Base-by-base conservation (phyloP, 306 rosid species). In the Prinsepia uniflora region DNA sequence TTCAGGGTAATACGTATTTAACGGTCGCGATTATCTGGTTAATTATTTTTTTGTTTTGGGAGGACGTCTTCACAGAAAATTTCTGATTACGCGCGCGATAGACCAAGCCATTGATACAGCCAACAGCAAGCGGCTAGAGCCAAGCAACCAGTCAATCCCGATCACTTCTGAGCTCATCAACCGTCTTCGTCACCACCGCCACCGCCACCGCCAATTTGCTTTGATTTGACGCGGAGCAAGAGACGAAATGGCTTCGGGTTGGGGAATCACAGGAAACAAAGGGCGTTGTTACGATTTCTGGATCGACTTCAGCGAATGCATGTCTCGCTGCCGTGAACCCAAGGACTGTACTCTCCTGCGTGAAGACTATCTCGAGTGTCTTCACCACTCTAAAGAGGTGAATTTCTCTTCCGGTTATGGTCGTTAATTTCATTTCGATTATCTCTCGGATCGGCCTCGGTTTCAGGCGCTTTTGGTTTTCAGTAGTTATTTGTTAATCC, bases 211-310 rank as follows among this genome's bases (percentile, higher is more conserved):
- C 43, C 11, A 39, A 59, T 30, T 34, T 15, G 19, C 13, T 20
- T 58, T n/a, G 18, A 59, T 59, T 8, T 10, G 42, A 39, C 44
- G 64, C 64, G 10, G 11, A 4, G 43, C 9, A 43, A 34, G 64
- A 36, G 45, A 57, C 11, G 70, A 19, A 24, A 87, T 95, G 99
- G 97, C 97, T 56, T 95, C 99, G 4, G 99, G 99, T 6, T 95
- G 99, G 97, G 99, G 99, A 82, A 95, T 95, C 58, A 82, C 84
- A 0, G 96, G 97, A 1, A 89, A 91, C 96, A 95, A 95, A 77
- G 99, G 99, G 56, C 90, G 97, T 0, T 95, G 97, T 90, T 95
- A 95, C 82, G 97, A 95, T 81, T 95, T 95, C 91, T 95, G 99
- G 99, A 80, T 87, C 15, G 99, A 95, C 68, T 95, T 95, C 87